Evolutionary conservation across 257 asterid species (phyloP).

Genomic region (Gardenia jasminoides): DNA sequence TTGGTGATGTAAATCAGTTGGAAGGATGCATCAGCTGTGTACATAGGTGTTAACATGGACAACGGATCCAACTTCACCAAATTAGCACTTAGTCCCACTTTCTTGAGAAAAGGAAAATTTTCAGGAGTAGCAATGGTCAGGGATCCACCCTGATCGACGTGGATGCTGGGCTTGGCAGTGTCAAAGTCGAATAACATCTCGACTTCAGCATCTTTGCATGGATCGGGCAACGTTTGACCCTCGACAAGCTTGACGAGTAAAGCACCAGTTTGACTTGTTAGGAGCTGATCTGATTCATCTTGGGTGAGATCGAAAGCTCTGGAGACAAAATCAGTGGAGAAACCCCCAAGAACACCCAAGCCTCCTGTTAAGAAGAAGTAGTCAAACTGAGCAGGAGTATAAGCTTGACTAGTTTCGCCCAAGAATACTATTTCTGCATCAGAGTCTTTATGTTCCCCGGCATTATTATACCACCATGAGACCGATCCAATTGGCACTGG

Average conservation of each 20-base stretch:
- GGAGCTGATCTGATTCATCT: constrained; percentile 24
- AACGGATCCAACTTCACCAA: constrained; percentile 22
- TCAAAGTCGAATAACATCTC: constrained; percentile 14
- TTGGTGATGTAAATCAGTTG: constrained; percentile 25
- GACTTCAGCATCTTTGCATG: background rate
- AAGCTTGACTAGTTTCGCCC: constrained; percentile 19
- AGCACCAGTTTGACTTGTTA: constrained; percentile 27
- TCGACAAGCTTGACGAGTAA: constrained; percentile 20
- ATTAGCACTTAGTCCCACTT: constrained; percentile 28
- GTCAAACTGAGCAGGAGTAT: constrained; percentile 15
- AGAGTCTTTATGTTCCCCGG: background rate
- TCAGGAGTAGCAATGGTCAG: constrained; percentile 9
- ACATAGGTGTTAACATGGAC: constrained; percentile 24
- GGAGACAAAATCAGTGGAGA: constrained; percentile 29
- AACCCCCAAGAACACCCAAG: constrained; percentile 29
- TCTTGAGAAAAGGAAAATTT: constrained; percentile 16
- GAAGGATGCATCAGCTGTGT: constrained; percentile 22
- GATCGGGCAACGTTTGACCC: constrained; percentile 21
- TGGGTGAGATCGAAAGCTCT: constrained; percentile 8
- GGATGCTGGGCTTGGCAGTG: background rate
- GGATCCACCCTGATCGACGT: background rate
- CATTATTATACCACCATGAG: constrained; percentile 28
- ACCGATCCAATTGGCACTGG: constrained; percentile 11
- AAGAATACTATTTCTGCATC: constrained; percentile 14
- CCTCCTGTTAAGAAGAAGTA: constrained; percentile 42